These are phyloP conservation scores for Amoebophrya sp. DNA, from an alignment of 169 alveolate genomes.

Conservation along the genomic window DNA sequence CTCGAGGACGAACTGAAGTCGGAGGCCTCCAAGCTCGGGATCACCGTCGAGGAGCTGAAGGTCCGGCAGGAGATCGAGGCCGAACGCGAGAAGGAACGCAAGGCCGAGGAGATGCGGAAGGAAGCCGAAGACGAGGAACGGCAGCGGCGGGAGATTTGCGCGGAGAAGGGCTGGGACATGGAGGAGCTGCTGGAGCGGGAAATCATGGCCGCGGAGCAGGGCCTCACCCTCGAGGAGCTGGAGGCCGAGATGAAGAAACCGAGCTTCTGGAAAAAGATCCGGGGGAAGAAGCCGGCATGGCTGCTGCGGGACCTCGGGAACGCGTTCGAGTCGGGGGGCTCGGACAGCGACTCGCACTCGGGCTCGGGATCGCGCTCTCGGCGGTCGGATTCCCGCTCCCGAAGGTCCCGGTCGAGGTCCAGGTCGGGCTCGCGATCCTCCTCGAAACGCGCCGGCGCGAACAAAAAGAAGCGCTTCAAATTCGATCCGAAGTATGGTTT, in stretches of 20 bases:
- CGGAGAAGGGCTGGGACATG: neutral
- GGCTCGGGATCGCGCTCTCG: too few relatives aligned
- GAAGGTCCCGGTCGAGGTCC: too few relatives aligned
- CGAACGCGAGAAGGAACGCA: neutral
- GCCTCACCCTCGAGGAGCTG: neutral
- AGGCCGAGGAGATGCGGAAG: neutral
- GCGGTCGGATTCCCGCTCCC: too few relatives aligned
- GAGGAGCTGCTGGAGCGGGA: neutral
- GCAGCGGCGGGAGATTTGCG: neutral
- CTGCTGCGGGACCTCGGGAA: too few relatives aligned
- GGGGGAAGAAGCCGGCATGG: too few relatives aligned
- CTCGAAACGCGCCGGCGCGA: too few relatives aligned
- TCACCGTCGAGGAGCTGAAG: neutral
- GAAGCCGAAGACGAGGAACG: neutral
- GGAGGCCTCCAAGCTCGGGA: neutral
- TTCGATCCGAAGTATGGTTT: too few relatives aligned
- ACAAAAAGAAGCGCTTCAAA: too few relatives aligned
- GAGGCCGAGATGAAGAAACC: neutral
- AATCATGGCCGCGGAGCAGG: neutral
- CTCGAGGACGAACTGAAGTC: neutral
- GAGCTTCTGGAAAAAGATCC: neutral
- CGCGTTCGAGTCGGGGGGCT: too few relatives aligned
- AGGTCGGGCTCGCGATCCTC: too few relatives aligned
- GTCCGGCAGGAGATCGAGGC: neutral
- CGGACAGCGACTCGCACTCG: too few relatives aligned